Evolutionary conservation across 176 grass and related monocot species (phyloP).

Genomic region (Microstegium vimineum): DNA sequence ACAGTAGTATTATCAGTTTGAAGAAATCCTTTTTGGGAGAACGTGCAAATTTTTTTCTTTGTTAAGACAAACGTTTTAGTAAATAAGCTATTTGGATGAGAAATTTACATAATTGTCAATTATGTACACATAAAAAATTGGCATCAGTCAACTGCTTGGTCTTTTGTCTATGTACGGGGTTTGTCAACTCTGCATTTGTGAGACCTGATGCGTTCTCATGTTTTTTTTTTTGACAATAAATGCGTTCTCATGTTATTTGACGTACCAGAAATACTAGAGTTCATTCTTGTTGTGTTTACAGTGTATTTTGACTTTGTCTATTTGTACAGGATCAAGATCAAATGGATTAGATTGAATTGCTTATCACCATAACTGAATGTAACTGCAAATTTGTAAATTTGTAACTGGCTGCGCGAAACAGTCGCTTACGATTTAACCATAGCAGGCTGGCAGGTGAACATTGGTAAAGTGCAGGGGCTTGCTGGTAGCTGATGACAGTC

Average conservation of each 20-base stretch:
- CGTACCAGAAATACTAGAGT: neutral
- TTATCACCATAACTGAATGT: neutral
- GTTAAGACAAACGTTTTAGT: neutral
- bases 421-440: neutral
- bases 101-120: neutral
- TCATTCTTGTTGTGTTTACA: neutral
- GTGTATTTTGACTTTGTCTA: neutral
- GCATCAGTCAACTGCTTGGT: neutral
- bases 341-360: neutral
- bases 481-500: neutral
- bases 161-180: neutral
- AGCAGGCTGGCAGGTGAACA: neutral
- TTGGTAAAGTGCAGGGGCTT: neutral
- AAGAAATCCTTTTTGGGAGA: neutral
- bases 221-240: too few species aligned
- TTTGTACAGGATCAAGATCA: neutral
- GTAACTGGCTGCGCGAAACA: neutral
- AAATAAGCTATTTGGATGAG: neutral
- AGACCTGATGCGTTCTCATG: neutral
- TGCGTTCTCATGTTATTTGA: neutral
- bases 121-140: neutral
- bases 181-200: neutral
- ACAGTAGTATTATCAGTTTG: neutral
- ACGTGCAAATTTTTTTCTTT: neutral
- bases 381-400: neutral